Conservation (phyloP, 176 grass and related monocot genomes). For the Saccharum spontaneum region DNA sequence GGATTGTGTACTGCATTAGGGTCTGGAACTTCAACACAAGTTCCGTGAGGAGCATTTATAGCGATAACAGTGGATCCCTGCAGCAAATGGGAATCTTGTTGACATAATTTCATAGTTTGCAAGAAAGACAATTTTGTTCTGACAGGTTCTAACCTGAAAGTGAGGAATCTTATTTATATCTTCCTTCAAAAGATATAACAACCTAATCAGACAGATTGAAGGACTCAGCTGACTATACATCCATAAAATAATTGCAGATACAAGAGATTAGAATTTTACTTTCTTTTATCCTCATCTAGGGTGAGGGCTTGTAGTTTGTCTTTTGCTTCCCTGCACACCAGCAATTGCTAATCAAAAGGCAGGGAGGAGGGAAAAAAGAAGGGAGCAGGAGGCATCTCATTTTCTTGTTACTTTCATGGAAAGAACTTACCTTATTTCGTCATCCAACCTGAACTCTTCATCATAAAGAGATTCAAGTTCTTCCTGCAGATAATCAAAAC, state of each 20-base stretch:
- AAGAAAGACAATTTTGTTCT: slow-evolving; percentile 17
- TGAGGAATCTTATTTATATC: slow-evolving; percentile 66
- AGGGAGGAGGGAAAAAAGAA: neutral
- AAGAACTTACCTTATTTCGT: slow-evolving; percentile 67
- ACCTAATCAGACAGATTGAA: slow-evolving; percentile 48
- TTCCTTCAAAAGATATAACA: slow-evolving; percentile 64
- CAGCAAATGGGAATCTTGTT: slow-evolving; percentile 34
- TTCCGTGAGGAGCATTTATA: slow-evolving; percentile 89
- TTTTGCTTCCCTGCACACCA: slow-evolving; percentile 64
- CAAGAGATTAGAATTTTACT: slow-evolving; percentile 42
- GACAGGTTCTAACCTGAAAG: slow-evolving; percentile 61
- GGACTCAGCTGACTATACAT: slow-evolving; percentile 25
- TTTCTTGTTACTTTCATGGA: slow-evolving; percentile 4
- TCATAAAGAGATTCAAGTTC: slow-evolving; percentile 58
- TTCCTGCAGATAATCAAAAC: slow-evolving; percentile 47
- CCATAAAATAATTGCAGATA: slow-evolving; percentile 7
- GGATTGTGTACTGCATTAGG: slow-evolving; percentile 62
- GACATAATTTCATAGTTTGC: slow-evolving; percentile 22
- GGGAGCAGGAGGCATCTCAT: neutral
- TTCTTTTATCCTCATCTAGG: slow-evolving; percentile 59
- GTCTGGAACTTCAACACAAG: slow-evolving; percentile 82
- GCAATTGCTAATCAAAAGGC: slow-evolving; percentile 29
- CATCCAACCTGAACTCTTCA: slow-evolving; percentile 70
- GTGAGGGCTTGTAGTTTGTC: slow-evolving; percentile 64
- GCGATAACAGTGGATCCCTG: slow-evolving; percentile 75